These are phyloP conservation scores for Ceratocystis cacaofunesta DNA, from an alignment of 2,329 filamentous ascomycete genomes.

Conservation along the genomic window DNA sequence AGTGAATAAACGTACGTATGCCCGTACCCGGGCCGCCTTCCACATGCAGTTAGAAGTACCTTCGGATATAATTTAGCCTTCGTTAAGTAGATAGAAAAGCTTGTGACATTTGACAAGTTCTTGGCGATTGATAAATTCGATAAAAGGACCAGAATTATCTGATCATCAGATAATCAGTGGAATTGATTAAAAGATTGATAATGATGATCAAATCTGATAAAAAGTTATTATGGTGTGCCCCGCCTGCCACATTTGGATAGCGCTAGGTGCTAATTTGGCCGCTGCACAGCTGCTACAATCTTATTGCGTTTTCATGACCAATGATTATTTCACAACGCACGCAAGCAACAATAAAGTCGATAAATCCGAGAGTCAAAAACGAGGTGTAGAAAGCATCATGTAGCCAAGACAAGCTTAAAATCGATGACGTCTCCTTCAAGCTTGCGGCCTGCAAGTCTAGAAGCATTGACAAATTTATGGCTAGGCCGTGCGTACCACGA, in stretches of 20 bases:
- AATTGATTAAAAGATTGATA: slow-evolving; percentile 9
- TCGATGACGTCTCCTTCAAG: neutral
- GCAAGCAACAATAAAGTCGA: neutral
- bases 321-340: neutral
- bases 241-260: neutral
- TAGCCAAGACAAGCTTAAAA: neutral
- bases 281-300: neutral
- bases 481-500: neutral
- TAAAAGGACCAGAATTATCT: slow-evolving; percentile 3
- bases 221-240: neutral
- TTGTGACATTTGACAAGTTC: neutral
- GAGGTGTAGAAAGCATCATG: neutral
- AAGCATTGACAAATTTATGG: neutral
- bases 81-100: neutral
- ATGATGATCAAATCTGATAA: neutral
- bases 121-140: slow-evolving; percentile 4
- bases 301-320: neutral
- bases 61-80: neutral
- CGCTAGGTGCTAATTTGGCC: neutral
- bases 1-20: neutral
- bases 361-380: neutral
- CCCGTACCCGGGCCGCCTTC: neutral
- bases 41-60: neutral
- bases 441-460: neutral
- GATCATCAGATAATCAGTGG: slow-evolving; percentile 12